Conservation (phyloP, 805 yeast species). For the Metschnikowia drakensbergensis region DNA sequence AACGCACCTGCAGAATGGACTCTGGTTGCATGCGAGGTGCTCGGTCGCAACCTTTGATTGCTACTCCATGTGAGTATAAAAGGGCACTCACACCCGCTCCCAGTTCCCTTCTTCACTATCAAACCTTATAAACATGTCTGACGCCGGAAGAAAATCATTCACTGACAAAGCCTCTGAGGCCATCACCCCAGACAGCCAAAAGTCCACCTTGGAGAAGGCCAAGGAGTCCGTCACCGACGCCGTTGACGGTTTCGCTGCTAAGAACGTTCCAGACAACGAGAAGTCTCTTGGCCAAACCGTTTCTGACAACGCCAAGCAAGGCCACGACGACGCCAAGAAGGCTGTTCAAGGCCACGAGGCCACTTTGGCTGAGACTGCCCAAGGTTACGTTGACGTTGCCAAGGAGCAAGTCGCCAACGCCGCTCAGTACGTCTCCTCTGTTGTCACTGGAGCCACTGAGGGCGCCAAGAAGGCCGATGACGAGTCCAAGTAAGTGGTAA, state of each 20-base stretch:
- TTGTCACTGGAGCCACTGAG: constrained; percentile 55
- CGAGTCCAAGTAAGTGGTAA: constrained; percentile 21
- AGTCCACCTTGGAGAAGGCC: constrained; percentile 59
- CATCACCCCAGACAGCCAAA: constrained; percentile 67
- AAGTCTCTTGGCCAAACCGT: constrained; percentile 70
- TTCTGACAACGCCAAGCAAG: constrained; percentile 56
- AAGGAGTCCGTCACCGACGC: constrained; percentile 66
- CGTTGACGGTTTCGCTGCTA: constrained; percentile 60
- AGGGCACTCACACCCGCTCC: not conserved
- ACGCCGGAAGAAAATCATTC: constrained; percentile 72
- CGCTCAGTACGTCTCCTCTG: constrained; percentile 53
- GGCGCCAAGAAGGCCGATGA: constrained; percentile 41
- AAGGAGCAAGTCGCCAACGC: constrained; percentile 52
- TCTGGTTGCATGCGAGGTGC: not conserved
- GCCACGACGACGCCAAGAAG: constrained; percentile 50
- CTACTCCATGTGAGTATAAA: constrained; percentile 8
- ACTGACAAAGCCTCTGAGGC: constrained; percentile 64
- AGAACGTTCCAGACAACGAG: constrained; percentile 57
- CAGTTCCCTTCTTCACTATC: not conserved
- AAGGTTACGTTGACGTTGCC: constrained; percentile 49
- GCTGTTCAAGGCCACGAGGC: constrained; percentile 22
- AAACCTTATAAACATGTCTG: constrained; percentile 26
- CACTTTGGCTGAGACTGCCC: constrained; percentile 41
- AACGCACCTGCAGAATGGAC: constrained; percentile 5
- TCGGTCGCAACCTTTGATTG: constrained; percentile 3